phyloP scores from a whole-genome alignment of 768 basidiomycete genomes.

The Lactifluus subvellereus region DNA sequence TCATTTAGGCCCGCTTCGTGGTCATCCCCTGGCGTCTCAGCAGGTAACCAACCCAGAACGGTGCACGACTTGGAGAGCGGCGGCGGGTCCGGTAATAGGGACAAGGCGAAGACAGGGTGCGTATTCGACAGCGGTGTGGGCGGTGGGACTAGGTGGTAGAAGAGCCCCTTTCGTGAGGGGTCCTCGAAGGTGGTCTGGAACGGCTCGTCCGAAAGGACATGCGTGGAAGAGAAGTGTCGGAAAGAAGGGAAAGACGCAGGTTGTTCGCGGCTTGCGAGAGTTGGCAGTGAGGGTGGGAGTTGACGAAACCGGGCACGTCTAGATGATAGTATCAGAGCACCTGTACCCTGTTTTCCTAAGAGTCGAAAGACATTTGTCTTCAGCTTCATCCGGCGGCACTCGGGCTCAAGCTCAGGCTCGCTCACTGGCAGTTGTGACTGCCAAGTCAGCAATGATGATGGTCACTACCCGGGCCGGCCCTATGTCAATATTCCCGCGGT shows the following conservation, averaged over 20 bases:
- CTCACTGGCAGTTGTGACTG: too few relatives aligned
- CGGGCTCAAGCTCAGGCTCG: too few relatives aligned
- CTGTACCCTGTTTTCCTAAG: constrained; percentile 26
- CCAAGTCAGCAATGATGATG: too few relatives aligned
- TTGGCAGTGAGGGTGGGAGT: neutral
- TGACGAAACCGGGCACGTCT: neutral
- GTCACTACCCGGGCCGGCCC: neutral
- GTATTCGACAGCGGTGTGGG: constrained; percentile 12
- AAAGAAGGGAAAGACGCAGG: neutral
- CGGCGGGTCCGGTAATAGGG: constrained; percentile 17
- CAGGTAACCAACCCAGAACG: constrained; percentile 24
- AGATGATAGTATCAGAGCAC: constrained; percentile 2
- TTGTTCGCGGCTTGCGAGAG: neutral
- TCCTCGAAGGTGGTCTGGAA: constrained; percentile 19
- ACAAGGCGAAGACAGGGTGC: constrained; percentile 23
- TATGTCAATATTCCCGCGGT: constrained; percentile 6
- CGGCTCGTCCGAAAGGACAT: neutral
- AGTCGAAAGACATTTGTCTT: constrained; percentile 12
- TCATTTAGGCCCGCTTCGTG: constrained; percentile 56
- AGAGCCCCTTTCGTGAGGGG: constrained; percentile 17
- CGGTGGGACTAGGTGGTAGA: constrained; percentile 22
- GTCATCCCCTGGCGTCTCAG: constrained; percentile 26
- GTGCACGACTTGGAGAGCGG: constrained; percentile 17
- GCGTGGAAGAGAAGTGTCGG: constrained; percentile 5
- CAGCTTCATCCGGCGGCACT: neutral